Evolutionary conservation across 345 rosid genomes (phyloP).

Genomic region (Isatis tinctoria): DNA sequence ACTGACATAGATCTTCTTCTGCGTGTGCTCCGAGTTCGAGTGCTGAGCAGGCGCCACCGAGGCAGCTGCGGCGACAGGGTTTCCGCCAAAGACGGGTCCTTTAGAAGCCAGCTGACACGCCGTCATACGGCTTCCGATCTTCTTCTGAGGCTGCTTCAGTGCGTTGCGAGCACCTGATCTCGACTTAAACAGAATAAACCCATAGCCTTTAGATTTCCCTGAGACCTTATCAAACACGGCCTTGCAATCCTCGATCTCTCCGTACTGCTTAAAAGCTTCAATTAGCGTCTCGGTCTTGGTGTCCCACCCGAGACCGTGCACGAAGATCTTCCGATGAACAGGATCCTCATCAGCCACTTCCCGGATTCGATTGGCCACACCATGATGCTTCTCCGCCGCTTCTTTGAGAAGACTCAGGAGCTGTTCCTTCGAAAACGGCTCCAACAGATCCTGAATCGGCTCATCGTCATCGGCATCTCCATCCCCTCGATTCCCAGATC

Average conservation of each 20-base stretch:
- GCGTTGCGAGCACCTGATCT: conserved; percentile 68
- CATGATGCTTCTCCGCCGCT: conserved; percentile 52
- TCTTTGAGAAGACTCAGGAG: conserved; percentile 43
- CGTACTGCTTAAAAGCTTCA: conserved; percentile 52
- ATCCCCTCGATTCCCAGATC: conserved; percentile 28
- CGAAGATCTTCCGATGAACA: conserved; percentile 68
- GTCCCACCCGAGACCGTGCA: conserved; percentile 87
- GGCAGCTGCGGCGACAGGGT: conserved; percentile 41
- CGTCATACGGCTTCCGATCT: conserved; percentile 61
- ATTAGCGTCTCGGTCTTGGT: conserved; percentile 60
- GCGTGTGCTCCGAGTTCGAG: conserved; percentile 52
- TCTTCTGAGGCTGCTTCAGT: conserved; percentile 69
- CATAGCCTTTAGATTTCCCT: conserved; percentile 84
- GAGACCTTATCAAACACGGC: conserved; percentile 65
- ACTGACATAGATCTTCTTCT: conserved; percentile 75
- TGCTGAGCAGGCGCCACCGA: conserved; percentile 42
- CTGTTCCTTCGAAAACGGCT: conserved; percentile 66
- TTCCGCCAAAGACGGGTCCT: conserved; percentile 66
- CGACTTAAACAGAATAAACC: conserved; percentile 61
- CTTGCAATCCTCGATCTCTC: conserved; percentile 79
- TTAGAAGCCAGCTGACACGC: conserved; percentile 70
- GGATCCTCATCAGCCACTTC: conserved; percentile 63
- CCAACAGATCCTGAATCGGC: conserved; percentile 60
- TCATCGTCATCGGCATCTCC: conserved; percentile 44
- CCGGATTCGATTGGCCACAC: conserved; percentile 35